Percentiles rank a stretch among this genome's conserved stretches.
phyloP scores from a whole-genome alignment of 495 filamentous ascomycete species.

The Oleoguttula mirabilis region DNA sequence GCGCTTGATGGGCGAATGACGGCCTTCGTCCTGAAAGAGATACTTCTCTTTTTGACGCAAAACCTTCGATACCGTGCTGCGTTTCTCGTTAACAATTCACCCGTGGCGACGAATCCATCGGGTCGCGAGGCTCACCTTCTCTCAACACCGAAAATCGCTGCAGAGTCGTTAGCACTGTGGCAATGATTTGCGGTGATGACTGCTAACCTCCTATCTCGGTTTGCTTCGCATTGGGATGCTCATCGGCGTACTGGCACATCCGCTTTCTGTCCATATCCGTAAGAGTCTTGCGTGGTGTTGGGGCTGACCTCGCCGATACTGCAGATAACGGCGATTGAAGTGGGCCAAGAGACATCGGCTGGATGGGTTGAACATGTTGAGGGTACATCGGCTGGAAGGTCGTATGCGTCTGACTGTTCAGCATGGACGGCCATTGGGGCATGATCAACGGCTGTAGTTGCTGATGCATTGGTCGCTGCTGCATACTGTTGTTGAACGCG shows the following conservation, averaged over 20 bases:
- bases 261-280: slow-evolving; percentile 82
- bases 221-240: slow-evolving; percentile 90
- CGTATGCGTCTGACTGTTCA: slow-evolving; percentile 35
- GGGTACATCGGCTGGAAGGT: slow-evolving; percentile 28
- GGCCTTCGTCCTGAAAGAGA: slow-evolving; percentile 75
- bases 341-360: slow-evolving; percentile 28
- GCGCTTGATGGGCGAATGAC: slow-evolving; percentile 76
- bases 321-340: slow-evolving; percentile 33
- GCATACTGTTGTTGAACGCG: slow-evolving; percentile 27
- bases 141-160: slow-evolving; percentile 91
- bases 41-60: slow-evolving; percentile 95
- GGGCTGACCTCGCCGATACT: slow-evolving; percentile 33
- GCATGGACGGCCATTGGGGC: slow-evolving; percentile 43
- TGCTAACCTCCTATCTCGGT: slow-evolving; percentile 86
- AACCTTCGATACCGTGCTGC: slow-evolving; percentile 94
- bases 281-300: slow-evolving; percentile 75
- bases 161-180: slow-evolving; percentile 20
- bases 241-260: slow-evolving; percentile 94
- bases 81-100: background rate
- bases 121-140: slow-evolving; percentile 58
- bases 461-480: slow-evolving; percentile 32
- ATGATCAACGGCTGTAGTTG: slow-evolving; percentile 39
- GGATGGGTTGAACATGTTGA: slow-evolving; percentile 26
- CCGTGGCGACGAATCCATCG: background rate
- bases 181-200: background rate